phyloP scores from a whole-genome alignment of 1,284 basidiomycete species.

The Sanghuangporus sanghuang region DNA sequence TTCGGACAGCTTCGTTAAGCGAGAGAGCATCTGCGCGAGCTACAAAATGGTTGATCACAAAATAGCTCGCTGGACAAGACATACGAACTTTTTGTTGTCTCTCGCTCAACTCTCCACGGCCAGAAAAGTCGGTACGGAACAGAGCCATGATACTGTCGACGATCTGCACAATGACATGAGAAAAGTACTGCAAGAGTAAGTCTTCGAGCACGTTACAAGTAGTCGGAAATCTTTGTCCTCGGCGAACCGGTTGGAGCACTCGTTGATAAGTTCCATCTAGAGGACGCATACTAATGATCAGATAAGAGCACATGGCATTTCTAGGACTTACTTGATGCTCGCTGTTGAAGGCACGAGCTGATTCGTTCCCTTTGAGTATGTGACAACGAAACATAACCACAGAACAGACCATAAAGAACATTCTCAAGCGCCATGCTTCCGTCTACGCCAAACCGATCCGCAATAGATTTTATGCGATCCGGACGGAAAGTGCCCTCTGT shows the following conservation, averaged over 20 bases:
- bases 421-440: conserved; percentile 84
- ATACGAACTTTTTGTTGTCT: conserved; percentile 77
- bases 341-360: conserved; percentile 81
- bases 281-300: conserved; percentile 9
- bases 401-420: conserved; percentile 66
- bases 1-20: conserved; percentile 86
- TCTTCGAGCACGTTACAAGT: conserved; percentile 37
- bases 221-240: conserved; percentile 79
- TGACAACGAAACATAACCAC: background rate
- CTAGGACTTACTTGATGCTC: conserved; percentile 64
- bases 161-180: conserved; percentile 46
- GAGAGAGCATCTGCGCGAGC: conserved; percentile 84
- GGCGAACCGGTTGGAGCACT: conserved; percentile 76
- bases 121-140: conserved; percentile 89
- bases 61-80: background rate
- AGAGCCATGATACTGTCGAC: conserved; percentile 95
- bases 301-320: background rate
- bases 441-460: conserved; percentile 90
- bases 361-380: conserved; percentile 3
- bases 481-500: conserved; percentile 94
- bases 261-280: conserved; percentile 84
- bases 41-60: conserved; percentile 23
- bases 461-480: conserved; percentile 84
- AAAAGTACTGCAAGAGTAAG: background rate
- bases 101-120: conserved; percentile 88